Percentiles rank a stretch among this genome's conserved stretches.
phyloP scores from a whole-genome alignment of 208 protist genomes.

The Wallacemonas sp. region DNA sequence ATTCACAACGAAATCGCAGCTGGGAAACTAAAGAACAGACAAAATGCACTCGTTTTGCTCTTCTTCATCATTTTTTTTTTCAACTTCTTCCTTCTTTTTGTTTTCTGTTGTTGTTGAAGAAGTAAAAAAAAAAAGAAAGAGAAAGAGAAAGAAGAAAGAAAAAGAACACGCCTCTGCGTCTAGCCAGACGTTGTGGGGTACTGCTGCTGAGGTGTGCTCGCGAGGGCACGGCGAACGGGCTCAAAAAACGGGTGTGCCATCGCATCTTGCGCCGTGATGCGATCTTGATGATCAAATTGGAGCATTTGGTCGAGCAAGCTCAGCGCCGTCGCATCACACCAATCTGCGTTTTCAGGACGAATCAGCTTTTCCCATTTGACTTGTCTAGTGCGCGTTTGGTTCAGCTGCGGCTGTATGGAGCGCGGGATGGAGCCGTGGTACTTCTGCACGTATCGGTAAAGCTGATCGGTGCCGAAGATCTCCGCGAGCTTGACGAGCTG shows the following conservation, averaged over 20 bases:
- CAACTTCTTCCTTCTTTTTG: conserved; percentile 9
- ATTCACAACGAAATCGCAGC: too few species aligned
- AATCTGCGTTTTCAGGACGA: conserved; percentile 51
- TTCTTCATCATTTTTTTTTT: conserved; percentile 9
- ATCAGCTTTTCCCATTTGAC: conserved; percentile 49
- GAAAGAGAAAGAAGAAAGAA: conserved; percentile 18
- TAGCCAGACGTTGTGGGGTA: conserved; percentile 38
- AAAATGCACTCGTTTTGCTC: too few species aligned
- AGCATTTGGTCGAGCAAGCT: conserved; percentile 98
- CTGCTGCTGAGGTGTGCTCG: conserved; percentile 48
- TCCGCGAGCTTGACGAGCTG: conserved; percentile 96
- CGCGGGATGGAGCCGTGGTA: conserved; percentile 93
- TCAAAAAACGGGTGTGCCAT: conserved; percentile 99
- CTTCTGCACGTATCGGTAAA: conserved; percentile 95
- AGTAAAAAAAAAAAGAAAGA: conserved; percentile 15
- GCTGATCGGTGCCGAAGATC: conserved; percentile 96
- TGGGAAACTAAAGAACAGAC: too few species aligned
- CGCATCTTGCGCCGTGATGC: conserved; percentile 96
- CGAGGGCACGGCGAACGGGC: conserved; percentile 69
- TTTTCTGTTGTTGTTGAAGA: neutral
- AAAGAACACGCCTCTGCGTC: neutral
- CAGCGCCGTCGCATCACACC: conserved; percentile 93
- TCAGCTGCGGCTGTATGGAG: conserved; percentile 73
- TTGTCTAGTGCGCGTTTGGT: conserved; percentile 14
- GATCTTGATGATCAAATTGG: conserved; percentile 96